Conservation (phyloP, 257 asterid genomes). For the Forsythia suspensa region DNA sequence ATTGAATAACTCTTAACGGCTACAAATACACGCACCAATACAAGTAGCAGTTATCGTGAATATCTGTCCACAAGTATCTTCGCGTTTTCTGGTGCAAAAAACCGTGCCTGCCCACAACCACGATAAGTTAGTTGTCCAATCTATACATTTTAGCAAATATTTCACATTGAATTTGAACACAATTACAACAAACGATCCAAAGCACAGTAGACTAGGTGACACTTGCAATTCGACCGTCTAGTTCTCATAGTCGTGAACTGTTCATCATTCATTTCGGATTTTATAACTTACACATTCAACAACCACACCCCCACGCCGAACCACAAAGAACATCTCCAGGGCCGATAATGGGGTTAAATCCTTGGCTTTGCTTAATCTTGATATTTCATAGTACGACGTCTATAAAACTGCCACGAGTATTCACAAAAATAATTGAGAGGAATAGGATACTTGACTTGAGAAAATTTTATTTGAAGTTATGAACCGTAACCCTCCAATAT, state of each 20-base stretch:
- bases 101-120: constrained; percentile 67
- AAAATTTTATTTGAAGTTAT: background rate
- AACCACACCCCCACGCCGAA: too few relatives aligned
- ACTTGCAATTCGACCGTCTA: too few relatives aligned
- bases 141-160: background rate
- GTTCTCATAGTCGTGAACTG: background rate
- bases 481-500: background rate
- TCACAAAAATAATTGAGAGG: background rate
- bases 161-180: background rate
- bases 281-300: too few relatives aligned
- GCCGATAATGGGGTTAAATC: background rate
- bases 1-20: background rate
- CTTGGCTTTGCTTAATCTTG: background rate
- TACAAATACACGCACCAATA: background rate
- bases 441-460: background rate
- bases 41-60: constrained; percentile 41
- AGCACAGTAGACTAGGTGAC: too few relatives aligned
- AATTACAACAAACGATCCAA: too few relatives aligned
- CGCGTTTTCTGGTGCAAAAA: constrained; percentile 79
- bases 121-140: background rate
- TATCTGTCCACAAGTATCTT: constrained; percentile 73
- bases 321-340: background rate
- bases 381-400: too few relatives aligned
- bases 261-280: background rate
- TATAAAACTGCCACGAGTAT: background rate